Percentiles rank a stretch among this genome's conserved stretches.
Conservation (phyloP, 768 basidiomycete species). For the Kwoniella dendrophila region DNA sequence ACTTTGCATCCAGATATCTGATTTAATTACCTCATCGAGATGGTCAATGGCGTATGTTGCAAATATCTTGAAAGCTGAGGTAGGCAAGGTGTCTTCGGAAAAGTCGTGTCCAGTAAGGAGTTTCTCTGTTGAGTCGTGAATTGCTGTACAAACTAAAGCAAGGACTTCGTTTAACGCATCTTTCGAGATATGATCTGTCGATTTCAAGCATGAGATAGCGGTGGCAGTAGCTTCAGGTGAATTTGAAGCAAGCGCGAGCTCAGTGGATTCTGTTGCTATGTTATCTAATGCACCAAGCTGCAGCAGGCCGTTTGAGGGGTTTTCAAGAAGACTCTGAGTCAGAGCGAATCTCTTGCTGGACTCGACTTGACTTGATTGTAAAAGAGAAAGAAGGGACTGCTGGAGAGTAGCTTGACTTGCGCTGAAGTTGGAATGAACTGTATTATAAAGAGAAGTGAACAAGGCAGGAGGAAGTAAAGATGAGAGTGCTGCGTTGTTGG, state of each 20-base stretch:
- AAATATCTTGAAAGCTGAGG: conserved; percentile 38
- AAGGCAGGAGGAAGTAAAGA: conserved; percentile 9
- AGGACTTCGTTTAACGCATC: conserved; percentile 45
- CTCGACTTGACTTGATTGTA: conserved; percentile 9
- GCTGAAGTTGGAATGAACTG: background rate
- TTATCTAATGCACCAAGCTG: conserved; percentile 31
- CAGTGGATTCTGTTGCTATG: conserved; percentile 43
- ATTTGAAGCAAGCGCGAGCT: conserved; percentile 32
- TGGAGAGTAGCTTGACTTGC: background rate
- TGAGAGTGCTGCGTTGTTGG: background rate
- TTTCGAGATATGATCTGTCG: conserved; percentile 21
- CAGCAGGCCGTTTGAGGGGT: conserved; percentile 7
- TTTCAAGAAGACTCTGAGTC: conserved; percentile 20
- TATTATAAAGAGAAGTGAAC: conserved; percentile 11
- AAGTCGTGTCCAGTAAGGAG: conserved; percentile 22
- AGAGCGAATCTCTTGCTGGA: conserved; percentile 26
- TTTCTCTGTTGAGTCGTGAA: conserved; percentile 35
- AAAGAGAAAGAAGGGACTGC: background rate
- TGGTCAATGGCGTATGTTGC: conserved; percentile 32
- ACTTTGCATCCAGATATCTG: conserved; percentile 37
- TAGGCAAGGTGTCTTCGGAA: conserved; percentile 5
- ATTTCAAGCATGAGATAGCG: conserved; percentile 12
- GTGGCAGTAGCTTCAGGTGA: conserved; percentile 12
- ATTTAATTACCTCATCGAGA: conserved; percentile 20
- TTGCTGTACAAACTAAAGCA: conserved; percentile 40